phyloP scores from a whole-genome alignment of 2,329 filamentous ascomycete genomes.

The Tolypocladium album region DNA sequence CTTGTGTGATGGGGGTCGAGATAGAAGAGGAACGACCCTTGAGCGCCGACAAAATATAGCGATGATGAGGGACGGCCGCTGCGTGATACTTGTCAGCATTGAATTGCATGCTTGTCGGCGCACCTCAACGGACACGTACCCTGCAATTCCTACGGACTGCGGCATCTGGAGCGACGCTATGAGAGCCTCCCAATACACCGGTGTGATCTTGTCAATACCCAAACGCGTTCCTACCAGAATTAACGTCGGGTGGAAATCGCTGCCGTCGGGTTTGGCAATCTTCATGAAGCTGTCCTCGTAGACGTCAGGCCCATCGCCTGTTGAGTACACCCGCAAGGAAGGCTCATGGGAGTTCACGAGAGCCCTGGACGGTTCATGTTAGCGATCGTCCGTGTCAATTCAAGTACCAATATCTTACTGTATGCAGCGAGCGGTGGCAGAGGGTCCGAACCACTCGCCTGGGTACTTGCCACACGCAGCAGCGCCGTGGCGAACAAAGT shows the following conservation, averaged over 20 bases:
- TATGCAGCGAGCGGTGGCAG: constrained; percentile 87
- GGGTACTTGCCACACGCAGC: constrained; percentile 85
- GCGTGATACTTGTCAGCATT: not conserved
- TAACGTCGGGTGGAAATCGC: constrained; percentile 68
- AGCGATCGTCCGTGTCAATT: not conserved
- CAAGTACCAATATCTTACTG: constrained; percentile 46
- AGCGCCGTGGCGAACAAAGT: constrained; percentile 83
- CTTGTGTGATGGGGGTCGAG: constrained; percentile 88
- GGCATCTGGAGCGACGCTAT: constrained; percentile 74
- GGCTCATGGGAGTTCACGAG: constrained; percentile 57
- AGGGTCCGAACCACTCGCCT: constrained; percentile 98
- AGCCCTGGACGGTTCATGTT: constrained; percentile 41
- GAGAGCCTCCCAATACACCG: constrained; percentile 91
- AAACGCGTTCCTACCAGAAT: constrained; percentile 82
- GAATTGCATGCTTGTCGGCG: not conserved
- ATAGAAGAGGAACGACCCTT: constrained; percentile 77
- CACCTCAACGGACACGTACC: constrained; percentile 43
- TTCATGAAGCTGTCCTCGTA: constrained; percentile 83
- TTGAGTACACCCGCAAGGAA: constrained; percentile 72
- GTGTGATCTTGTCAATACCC: constrained; percentile 88
- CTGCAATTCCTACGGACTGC: constrained; percentile 93
- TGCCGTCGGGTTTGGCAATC: constrained; percentile 57
- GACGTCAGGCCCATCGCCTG: constrained; percentile 81
- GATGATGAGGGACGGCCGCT: constrained; percentile 89
- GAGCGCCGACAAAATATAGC: constrained; percentile 49